Evolutionary conservation across 768 basidiomycete species (phyloP), one percentile per base, ranked within the genome.

Genomic region (Coprinopsis cinerea): DNA sequence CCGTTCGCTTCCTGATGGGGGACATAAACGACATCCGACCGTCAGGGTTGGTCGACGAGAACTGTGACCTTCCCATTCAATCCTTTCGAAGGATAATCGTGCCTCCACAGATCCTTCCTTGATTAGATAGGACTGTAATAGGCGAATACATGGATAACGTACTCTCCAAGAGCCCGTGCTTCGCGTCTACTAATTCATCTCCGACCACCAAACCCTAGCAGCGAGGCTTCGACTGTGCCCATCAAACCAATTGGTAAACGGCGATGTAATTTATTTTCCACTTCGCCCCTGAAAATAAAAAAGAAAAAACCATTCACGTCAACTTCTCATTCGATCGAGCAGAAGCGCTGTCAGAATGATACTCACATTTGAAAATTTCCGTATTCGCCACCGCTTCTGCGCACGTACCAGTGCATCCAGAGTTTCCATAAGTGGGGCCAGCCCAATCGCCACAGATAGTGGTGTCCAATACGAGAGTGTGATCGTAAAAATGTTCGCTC

Each of bases 191-290:
- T 32, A 15, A 15, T 32, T 32, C 30, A 32, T 7, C 7, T 7
- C 30, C 7, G 30, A 32, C 7, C 30, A 32, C 9, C 7, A 7
- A 32, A 32, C 7, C 18, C 36, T 11, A 39, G 36, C 36, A 17
- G 11, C 17, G 7, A 39, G 36, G n/a, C n/a, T n/a, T n/a, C n/a
- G n/a, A n/a, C n/a, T n/a, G n/a, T n/a, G n/a, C n/a, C n/a, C n/a
- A n/a, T n/a, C n/a, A 52, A 36, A 22, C 43, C 18, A 42, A 40
- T 48, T 77, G 67, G 62, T 74, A 80, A 20, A 77, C 71, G 25
- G 76, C 71, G 44, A 82, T 66, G 55, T 74, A 80, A 55, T 78
- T 78, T 60, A 83, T 65, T 53, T 69, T 68, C 79, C 79, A 82
- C 57, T 75, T 64, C 14, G 79, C 78, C 58, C 66, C 80, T 82